Base-by-base conservation (phyloP, 2,329 filamentous ascomycete genomes). In the Septoria linicola region DNA sequence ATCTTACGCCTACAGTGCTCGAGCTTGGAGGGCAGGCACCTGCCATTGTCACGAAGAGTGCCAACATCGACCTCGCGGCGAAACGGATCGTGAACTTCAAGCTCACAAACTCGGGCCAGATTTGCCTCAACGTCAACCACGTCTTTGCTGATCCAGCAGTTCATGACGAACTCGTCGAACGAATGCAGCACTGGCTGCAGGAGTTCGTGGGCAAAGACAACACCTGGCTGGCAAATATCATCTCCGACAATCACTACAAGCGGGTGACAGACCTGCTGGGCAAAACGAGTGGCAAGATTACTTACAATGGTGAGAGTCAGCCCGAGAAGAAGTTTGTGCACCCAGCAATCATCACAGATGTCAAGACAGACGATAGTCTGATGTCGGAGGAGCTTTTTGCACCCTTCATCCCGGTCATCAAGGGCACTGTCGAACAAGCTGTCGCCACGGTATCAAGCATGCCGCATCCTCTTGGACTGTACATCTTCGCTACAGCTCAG, bases 121-220 rank as follows among this genome's bases (percentile, higher is more conserved):
- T 95, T 58, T 96, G 91, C 70, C 80, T 95, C 54, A 89, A 85
- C 14, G 89, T 95, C 65, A 96, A 96, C 75, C 95, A 95, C 70
- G 83, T 87, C 41, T 78, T 96, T 46, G 81, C 93, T 19, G 88
- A 96, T 65, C 82, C 82, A 59, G 80, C 82, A 31, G 76, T 91
- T 3, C 72, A 92, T 17, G 77, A 83, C 6, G 73, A 78, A 17
- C 88, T 96, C 60, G 75, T 96, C 55, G 77, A 81, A 81, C 37
- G 86, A 63, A 78, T 96, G 65, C 86, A 87, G 67, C 79, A 76
- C 42, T 80, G 82, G 10, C 78, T 85, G 65, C 79, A 82, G 44
- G 80, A 85, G 50, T 93, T 91, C 73, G 95, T 88, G 72, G 91
- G 91, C 41, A 84, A 85, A 69, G 77, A 78, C 10, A 91, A 87